phyloP scores from a whole-genome alignment of 306 rosid genomes.

The Fragaria ananassa region DNA sequence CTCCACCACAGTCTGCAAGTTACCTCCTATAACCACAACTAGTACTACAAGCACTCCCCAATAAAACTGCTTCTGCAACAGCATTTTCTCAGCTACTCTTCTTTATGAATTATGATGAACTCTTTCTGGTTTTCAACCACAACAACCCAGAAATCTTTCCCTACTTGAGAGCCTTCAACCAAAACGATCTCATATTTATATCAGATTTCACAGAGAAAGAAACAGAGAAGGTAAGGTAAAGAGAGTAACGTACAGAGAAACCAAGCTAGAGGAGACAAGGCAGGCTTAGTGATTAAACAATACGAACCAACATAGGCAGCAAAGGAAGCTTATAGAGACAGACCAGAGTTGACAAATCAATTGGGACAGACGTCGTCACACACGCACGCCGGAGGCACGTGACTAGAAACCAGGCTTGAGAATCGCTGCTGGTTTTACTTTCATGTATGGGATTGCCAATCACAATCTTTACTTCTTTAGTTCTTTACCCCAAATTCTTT shows the following conservation, averaged over 20 bases:
- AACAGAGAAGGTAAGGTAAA: neutral
- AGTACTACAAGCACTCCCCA: slow-evolving; percentile 30
- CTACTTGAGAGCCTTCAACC: neutral
- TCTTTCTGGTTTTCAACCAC: neutral
- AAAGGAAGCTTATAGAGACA: neutral
- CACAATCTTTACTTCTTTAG: neutral
- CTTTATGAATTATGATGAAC: neutral
- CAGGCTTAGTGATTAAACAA: neutral
- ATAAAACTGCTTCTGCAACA: slow-evolving; percentile 38
- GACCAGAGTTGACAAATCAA: slow-evolving; percentile 4
- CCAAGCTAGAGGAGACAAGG: neutral
- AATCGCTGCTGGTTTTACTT: neutral
- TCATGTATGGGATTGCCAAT: neutral
- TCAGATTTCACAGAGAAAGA: slow-evolving; percentile 2
- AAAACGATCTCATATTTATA: neutral
- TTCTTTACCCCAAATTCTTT: neutral
- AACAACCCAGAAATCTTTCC: neutral
- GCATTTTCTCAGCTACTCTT: slow-evolving; percentile 23
- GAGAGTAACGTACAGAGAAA: neutral
- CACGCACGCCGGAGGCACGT: neutral
- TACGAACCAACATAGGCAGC: neutral
- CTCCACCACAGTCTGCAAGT: slow-evolving; percentile 33
- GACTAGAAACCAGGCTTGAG: neutral
- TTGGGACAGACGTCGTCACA: neutral
- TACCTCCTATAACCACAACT: slow-evolving; percentile 26